These are phyloP conservation scores for Cucumis sativus DNA, from an alignment of 306 rosid genomes.

Conservation along the genomic window DNA sequence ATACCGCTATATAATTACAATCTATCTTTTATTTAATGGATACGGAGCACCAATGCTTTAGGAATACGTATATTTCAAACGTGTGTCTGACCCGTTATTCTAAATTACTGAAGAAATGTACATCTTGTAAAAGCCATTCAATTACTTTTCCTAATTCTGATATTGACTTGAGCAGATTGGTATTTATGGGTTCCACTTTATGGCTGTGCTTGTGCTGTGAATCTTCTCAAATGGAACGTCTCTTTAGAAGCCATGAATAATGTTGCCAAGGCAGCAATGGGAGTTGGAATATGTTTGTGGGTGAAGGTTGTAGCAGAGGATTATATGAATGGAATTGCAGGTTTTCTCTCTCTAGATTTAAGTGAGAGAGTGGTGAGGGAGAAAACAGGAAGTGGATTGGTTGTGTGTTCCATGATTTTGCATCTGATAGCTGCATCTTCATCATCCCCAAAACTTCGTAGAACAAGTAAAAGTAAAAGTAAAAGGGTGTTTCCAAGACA, in stretches of 20 bases:
- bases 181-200: constrained; percentile 64
- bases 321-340: constrained; percentile 18
- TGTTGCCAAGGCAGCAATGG: constrained; percentile 20
- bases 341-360: constrained; percentile 49
- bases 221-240: constrained; percentile 30
- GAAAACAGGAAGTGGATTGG: constrained; percentile 43
- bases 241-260: constrained; percentile 11
- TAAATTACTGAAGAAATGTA: neutral
- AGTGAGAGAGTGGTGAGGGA: constrained; percentile 53
- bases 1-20: no score
- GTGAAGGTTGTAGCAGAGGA: constrained; percentile 37
- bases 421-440: constrained; percentile 17
- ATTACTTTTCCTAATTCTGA: neutral
- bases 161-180: constrained; percentile 33
- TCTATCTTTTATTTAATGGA: no score
- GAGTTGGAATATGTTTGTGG: constrained; percentile 27
- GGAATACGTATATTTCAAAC: neutral
- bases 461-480: neutral
- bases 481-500: constrained; percentile 1
- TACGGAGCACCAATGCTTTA: no score
- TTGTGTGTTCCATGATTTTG: constrained; percentile 30
- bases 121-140: neutral
- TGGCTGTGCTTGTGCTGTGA: constrained; percentile 36
- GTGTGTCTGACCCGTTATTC: neutral
- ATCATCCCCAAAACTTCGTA: constrained; percentile 2